Evolutionary conservation across 2,329 filamentous ascomycete species (phyloP), one percentile per base, ranked within the genome.

Genomic region (Scopulariopsis brevicaulis): DNA sequence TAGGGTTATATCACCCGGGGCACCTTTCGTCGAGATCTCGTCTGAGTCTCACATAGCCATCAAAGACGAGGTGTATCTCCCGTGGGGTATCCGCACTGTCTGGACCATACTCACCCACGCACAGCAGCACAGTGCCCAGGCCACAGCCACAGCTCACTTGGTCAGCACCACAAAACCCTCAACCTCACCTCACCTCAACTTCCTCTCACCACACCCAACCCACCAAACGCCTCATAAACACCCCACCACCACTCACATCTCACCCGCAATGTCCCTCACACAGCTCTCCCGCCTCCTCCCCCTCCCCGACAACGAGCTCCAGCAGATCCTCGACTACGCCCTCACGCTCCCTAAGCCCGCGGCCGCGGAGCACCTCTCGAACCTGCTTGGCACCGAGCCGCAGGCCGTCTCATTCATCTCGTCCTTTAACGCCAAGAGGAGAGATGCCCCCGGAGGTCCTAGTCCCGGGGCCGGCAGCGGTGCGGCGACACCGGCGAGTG

Each of bases 331-430:
- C 63, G 84, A 89, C 54, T 96, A 96, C 69, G 85, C 89, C 2
- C 77, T 83, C 40, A 87, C 85, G 0, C 79, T 97, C 10, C 84
- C 90, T 22, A 91, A 87, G 67, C 74, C 84, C 56, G 88, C 87
- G 62, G 89, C 90, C 15, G 90, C 84, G 55, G 85, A 91, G 50
- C 90, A 97, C 70, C 86, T 99, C 61, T 87, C 85, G 69, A 90
- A 94, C 67, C 77, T 99, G 57, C 81, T 99, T 0, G 94, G 93
- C 55, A 90, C 96, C 69, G 91, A 89, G 7, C 83, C 91, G 1
- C 84, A 87, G 64, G 81, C 77, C 48, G 74, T 91, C 61, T 86
- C 91, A 65, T 94, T 90, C 68, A 85, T 92, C 62, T 83, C 89
- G 1, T 86, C 85, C 20, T 93, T 93, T 69, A 97, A 96, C 68